Evolutionary conservation across 345 rosid genomes (phyloP), one percentile per base, ranked within the genome.

Genomic region (Pistacia vera): DNA sequence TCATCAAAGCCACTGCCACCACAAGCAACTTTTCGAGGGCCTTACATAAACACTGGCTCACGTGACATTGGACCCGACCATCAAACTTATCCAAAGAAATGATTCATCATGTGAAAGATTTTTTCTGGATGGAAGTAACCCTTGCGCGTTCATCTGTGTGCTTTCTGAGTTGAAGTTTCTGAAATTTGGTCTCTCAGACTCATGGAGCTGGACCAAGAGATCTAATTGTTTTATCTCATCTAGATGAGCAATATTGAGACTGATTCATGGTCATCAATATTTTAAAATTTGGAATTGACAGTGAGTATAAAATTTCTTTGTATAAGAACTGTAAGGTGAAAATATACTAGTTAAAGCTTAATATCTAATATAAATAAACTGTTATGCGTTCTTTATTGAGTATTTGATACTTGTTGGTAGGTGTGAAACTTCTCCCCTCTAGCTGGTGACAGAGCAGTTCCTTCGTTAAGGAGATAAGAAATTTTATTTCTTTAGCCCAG

Each of bases 1-100:
- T 61, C 97, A 65, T 86, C 99, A 22, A 93, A 93, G 81, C 89
- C 98, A 0, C 82, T 96, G 65, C 93, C 97, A 35, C 98, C 98
- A 1, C 97, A 96, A 86, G 99, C 97, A 60, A 92, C 99, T 67
- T 96, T 92, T 61, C 83, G 99, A 70, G 98, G 97, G 80, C 98
- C 99, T 77, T 96, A 96, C 87, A 85, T 96, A 28, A 96, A 96
- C 83, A 91, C 98, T 0, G 97, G 98, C 14, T 93, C 98, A 68
- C 94, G 92, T 36, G 98, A 96, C 74, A 77, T 92, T 72, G 99
- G 99, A 75, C 99, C 97, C 52, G 98, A 96, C 76, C 85, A 83
- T 75, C 89, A 70, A 81, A 77, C 85, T 49, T 89, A 93, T 87
- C 66, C 88, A 9, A 92, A 93, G 95, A 92, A 93, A 78, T 92